A percentile compares a stretch with the other conserved stretches of the same genome.
phyloP scores from a whole-genome alignment of 1,284 basidiomycete species.

The Ceratobasidium sp. region DNA sequence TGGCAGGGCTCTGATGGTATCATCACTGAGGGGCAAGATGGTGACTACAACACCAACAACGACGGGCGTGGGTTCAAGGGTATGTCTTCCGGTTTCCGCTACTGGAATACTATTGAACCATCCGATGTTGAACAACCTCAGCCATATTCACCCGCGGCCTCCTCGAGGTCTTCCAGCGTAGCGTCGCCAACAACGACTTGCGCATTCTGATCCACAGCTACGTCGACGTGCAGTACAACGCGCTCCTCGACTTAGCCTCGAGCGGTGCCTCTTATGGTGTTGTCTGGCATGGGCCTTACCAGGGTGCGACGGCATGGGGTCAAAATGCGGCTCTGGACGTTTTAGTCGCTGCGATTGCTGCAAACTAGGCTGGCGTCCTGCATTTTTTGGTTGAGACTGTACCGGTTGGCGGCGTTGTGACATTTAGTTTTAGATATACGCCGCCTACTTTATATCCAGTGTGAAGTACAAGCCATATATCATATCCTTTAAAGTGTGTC shows the following conservation, averaged over 20 bases:
- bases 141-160: conserved; percentile 32
- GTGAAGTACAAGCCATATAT: too few relatives aligned
- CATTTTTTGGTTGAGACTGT: neutral
- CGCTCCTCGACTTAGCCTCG: conserved; percentile 29
- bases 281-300: conserved; percentile 38
- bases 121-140: conserved; percentile 41
- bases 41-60: conserved; percentile 57
- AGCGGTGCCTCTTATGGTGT: conserved; percentile 38
- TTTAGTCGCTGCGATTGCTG: conserved; percentile 24
- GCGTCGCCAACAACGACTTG: conserved; percentile 23
- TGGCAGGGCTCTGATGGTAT: conserved; percentile 63
- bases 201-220: conserved; percentile 40
- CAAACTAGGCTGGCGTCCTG: conserved; percentile 1
- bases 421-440: neutral
- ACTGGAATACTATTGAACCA: neutral
- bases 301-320: conserved; percentile 27
- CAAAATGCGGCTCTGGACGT: conserved; percentile 36
- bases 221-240: conserved; percentile 42
- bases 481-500: too few relatives aligned
- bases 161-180: conserved; percentile 27
- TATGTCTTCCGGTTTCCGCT: conserved; percentile 45
- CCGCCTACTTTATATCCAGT: too few relatives aligned
- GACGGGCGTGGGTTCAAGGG: conserved; percentile 65
- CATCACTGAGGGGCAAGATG: conserved; percentile 60
- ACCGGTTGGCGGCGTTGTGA: neutral